Base-by-base conservation (phyloP, 2,329 filamentous ascomycete genomes). In the Bipolaris sorokiniana region DNA sequence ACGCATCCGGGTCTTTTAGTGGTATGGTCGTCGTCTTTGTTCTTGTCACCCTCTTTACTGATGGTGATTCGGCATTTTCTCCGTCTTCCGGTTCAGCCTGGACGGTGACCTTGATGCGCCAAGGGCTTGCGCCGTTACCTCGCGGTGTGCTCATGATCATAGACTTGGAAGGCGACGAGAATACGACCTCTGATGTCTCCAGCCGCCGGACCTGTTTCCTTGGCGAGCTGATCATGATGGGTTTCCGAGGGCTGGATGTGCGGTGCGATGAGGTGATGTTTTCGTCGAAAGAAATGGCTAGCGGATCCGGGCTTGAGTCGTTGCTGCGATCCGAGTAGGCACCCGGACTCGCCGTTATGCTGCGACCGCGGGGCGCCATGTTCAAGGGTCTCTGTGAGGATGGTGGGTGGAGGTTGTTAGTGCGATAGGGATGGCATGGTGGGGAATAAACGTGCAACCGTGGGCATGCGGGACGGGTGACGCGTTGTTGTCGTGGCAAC, bases 71-170 rank as follows among this genome's bases (percentile, higher is more conserved):
- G 10, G 61, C 48, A 54, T 73, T 71, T 37, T 76, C 74, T 34
- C 64, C 65, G 52, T 64, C 70, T 16, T 71, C 70, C 36, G 78
- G 78, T 60, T 81, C 79, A 13, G 80, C 79, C 61, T 82, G 71
- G 9, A 83, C 80, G 1, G 81, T 83, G 52, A 83, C 80, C 54
- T 79, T 81, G 68, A 82, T 80, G 55, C 77, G 76, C 79, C 79
- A 82, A 18, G 80, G 80, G 62, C 78, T 81, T 28, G 70, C 73
- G 51, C 72, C 75, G 15, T 68, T 70, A 11, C 68, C 64, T 13
- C 73, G 65, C 16, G 75, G 76, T 7, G 79, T 79, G 58, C 77
- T 76, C 62, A 82, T 58, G 40, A 80, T 67, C 67, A 82, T 76
- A 0, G 79, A 79, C 56, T 82, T 82, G 44, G 75, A 70, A 1